Base-by-base conservation (phyloP, 805 yeast species). In the Starmerella davenportii region DNA sequence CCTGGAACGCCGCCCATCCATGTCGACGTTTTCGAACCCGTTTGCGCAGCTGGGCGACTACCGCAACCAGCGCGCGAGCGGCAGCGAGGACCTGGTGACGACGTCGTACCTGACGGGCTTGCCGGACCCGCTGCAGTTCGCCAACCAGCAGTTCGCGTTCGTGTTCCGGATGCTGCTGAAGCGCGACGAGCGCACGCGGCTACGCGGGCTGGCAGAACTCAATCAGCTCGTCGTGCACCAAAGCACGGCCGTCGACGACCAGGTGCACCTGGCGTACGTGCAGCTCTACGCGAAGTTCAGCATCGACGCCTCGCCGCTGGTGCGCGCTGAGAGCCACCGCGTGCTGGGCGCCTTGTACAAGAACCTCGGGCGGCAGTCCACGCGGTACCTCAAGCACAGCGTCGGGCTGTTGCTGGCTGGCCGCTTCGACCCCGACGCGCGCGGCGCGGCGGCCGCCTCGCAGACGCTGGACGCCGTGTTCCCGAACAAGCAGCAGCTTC, bases 101-200 rank as follows among this genome's bases (percentile, higher is more conserved):
- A 56, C 81, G 39, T 75, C 75, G 52, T 84, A 79, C 55, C 68
- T 81, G 44, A 72, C 78, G 13, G 92, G 90, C 3, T 56, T 75
- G 4, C 93, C 93, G 1, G 87, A 81, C 47, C 71, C 79, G 7
- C 66, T 66, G 34, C 48, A 60, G 11, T 48, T 75, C 4, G 42
- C 59, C 9, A 59, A 72, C 31, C 63, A 76, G 2, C 59, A 61
- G 9, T 55, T 78, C 40, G 68, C 69, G 32, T 61, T 84, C 9
- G 62, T 74, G n/a, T 77, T 84, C 62, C 84, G 79, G 53, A 71
- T 79, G 8, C 56, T 85, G 36, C 54, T 77, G 54, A 85, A 84
- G 56, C 71, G 78, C 51, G 93, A 84, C 51, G 68, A 76, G 5
- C 74, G 72, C n/a, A 87, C 96, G 0, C 79, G 75, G 51, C 93